Percentiles rank a stretch among this genome's conserved stretches.
Conservation (phyloP, 768 basidiomycete genomes). For the Paxillus ammoniavirescens region DNA sequence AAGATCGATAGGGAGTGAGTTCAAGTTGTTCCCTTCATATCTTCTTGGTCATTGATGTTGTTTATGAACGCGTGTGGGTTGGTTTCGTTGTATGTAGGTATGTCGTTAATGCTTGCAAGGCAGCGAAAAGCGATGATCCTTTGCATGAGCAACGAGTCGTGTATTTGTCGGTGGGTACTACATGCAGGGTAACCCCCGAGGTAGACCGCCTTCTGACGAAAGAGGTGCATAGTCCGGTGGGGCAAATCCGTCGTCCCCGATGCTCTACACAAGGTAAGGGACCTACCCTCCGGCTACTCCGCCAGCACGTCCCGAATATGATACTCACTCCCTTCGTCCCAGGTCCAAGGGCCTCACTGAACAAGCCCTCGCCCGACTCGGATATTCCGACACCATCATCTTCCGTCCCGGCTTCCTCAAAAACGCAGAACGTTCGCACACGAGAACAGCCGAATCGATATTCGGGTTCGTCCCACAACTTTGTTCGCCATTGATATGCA, state of each 20-base stretch:
- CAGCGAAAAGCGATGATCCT: conserved; percentile 51
- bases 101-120: conserved; percentile 70
- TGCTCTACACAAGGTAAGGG: conserved; percentile 51
- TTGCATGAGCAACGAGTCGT: conserved; percentile 55
- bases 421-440: conserved; percentile 44
- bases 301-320: no score
- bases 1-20: conserved; percentile 78
- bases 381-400: conserved; percentile 68
- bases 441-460: conserved; percentile 40
- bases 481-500: background rate
- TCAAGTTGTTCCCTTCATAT: background rate
- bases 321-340: background rate
- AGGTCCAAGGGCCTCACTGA: conserved; percentile 81
- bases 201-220: background rate
- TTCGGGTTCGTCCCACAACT: conserved; percentile 36
- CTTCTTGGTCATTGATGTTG: no score
- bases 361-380: conserved; percentile 58
- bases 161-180: conserved; percentile 60
- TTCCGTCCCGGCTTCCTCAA: conserved; percentile 62
- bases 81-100: conserved; percentile 42
- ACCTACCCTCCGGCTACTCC: background rate
- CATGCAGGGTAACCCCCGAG: no score
- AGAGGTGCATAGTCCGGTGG: conserved; percentile 42
- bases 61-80: background rate
- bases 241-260: conserved; percentile 47